Evolutionary conservation across 2,329 filamentous ascomycete species (phyloP), one percentile per base, ranked within the genome.

Genomic region (Hypoxylon sp.): DNA sequence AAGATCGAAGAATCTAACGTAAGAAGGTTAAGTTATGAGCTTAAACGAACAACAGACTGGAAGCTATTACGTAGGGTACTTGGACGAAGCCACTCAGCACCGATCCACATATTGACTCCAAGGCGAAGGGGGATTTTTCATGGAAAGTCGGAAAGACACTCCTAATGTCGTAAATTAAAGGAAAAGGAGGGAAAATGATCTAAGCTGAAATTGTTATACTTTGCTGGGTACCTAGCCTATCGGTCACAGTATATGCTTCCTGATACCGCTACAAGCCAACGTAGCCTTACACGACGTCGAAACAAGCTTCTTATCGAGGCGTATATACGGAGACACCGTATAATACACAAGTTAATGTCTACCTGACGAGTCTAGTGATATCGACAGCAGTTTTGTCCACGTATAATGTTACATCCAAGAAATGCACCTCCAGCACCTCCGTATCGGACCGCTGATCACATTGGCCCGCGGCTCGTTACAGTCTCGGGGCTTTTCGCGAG

Each of bases 401-500:
- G 52, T 63, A 55, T 60, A 11, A 60, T 54, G 58, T 66, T 59
- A 53, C 63, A 62, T 59, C 48, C 37, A 62, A 35, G 48, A 22
- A 31, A 44, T 22, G 42, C 31, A 59, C 35, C 29, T 31, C 26
- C 26, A 26, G 39, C 8, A 52, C 50, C 47, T 66, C 67, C 67
- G 67, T 56, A 56, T 63, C 67, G 58, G 67, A 53, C 54, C 58
- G 67, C 37, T 48, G 53, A 62, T 62, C 58, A 50, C 19, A 69
- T 69, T 66, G 66, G 66, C 22, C 52, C 24, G 47, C 35, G 19
- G 9, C 13, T 42, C 37, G 13, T 3, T 11, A 62, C 62, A 42
- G 53, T 44, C 22, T 59, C 66, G 61, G 52, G 26, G 47, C 35
- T 58, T 65, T 54, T 24, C 39, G 39, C 66, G 62, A 51, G 37